These are phyloP conservation scores for Eucalyptus pumila DNA, from an alignment of 345 rosid species.

Conservation along the genomic window DNA sequence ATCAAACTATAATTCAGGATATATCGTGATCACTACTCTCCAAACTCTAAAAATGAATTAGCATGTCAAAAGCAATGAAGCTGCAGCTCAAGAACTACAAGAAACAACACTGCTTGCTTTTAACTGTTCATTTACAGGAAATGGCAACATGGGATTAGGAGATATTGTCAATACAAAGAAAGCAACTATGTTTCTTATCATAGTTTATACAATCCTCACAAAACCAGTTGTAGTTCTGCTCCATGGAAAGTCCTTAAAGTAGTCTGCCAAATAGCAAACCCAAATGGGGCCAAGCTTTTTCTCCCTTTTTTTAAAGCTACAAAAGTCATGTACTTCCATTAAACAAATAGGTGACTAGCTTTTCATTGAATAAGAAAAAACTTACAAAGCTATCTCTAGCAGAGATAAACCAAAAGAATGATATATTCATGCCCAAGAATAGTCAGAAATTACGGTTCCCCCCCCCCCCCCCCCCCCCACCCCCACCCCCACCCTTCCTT, in stretches of 20 bases:
- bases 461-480: accelerated
- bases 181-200: neutral
- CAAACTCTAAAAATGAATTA: neutral
- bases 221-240: neutral
- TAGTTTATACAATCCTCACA: neutral
- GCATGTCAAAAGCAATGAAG: neutral
- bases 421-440: neutral
- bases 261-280: neutral
- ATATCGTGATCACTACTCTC: neutral
- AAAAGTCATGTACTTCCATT: neutral
- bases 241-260: neutral
- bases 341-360: neutral
- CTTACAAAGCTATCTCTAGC: neutral
- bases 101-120: neutral
- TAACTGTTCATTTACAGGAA: neutral
- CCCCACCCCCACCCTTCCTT: too few species aligned
- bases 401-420: neutral
- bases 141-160: neutral
- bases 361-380: neutral
- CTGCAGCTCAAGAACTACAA: neutral
- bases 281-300: neutral
- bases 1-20: neutral
- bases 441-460: neutral
- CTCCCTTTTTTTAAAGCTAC: neutral
- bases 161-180: neutral